Base-by-base conservation (phyloP, 1,284 basidiomycete genomes). In the Ceratobasidium sp. region DNA sequence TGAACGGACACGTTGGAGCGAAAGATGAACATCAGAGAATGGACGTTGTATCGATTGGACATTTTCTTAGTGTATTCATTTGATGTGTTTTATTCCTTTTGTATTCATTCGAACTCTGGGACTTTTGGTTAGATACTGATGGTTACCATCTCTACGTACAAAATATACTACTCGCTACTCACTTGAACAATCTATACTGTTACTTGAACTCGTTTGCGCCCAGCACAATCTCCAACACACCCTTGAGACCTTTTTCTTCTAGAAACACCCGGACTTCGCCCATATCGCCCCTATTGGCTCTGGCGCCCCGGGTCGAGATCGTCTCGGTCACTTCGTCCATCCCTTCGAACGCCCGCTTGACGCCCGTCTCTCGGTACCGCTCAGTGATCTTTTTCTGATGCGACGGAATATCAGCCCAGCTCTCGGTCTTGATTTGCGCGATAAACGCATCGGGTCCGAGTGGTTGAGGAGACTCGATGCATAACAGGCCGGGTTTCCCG, bases 381-480 rank as follows among this genome's bases (percentile, higher is more conserved):
- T 76, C 75, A 2, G 72, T 65, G 50, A 76, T 74, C 61, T 76
- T 76, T 55, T 76, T 76, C 61, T 76, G 75, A 18, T 62, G 72
- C n/a, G 74, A 71, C 4, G 75, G 75, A 34, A 76, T 75, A 41
- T 75, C 74, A 30, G 75, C 75, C 75, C 75, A 76, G 14, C 72
- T 74, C 36, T 71, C 60, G 18, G 74, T 71, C 43, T 75, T 75
- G 71, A 76, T 74, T 39, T 52, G 53, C 14, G 72, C 65, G 45
- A 74, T 71, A 41, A 74, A 76, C 30, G 64, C 26, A 34, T 75
- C 74, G 9, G 67, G 55, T 3, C 64, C 64, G 59, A 46, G 59
- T n/a, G 59, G 59, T 41, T 34, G 61, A 16, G 75, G 71, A 18
- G 72, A 55, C 57, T 76, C 75, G 45, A 76, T 55, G n/a, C 74